These are phyloP conservation scores for Scleroderma bovista DNA, from an alignment of 768 basidiomycete genomes.

Conservation along the genomic window DNA sequence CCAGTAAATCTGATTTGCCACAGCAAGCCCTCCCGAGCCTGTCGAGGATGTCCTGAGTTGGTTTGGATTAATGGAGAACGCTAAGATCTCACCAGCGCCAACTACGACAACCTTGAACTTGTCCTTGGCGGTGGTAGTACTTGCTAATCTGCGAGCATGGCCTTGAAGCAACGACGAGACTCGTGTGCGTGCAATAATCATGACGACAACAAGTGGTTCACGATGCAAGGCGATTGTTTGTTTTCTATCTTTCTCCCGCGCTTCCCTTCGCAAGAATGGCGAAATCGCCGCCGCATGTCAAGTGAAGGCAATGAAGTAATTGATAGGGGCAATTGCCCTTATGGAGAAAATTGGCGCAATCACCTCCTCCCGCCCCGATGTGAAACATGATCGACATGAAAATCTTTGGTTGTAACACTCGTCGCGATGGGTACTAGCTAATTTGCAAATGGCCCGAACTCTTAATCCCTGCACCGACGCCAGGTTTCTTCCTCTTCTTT, in stretches of 20 bases:
- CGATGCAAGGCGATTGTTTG: background rate
- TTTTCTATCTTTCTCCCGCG: too few relatives aligned
- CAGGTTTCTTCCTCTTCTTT: background rate
- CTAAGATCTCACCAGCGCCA: conserved; percentile 63
- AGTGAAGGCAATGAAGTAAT: background rate
- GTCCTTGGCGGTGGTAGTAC: conserved; percentile 29
- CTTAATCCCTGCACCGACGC: background rate
- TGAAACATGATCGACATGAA: too few relatives aligned
- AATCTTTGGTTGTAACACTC: too few relatives aligned
- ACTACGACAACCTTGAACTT: conserved; percentile 83
- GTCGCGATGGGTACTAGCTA: too few relatives aligned
- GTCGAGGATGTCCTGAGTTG: conserved; percentile 8
- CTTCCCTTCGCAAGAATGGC: conserved; percentile 1
- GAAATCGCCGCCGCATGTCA: background rate
- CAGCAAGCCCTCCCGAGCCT: conserved; percentile 80
- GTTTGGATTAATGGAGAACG: background rate
- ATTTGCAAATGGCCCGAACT: background rate
- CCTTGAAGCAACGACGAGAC: conserved; percentile 5
- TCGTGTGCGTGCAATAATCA: conserved; percentile 10
- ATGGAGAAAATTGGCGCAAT: background rate
- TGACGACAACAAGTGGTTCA: conserved; percentile 7
- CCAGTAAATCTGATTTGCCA: conserved; percentile 84
- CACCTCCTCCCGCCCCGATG: background rate
- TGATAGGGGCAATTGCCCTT: background rate
- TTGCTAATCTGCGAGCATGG: conserved; percentile 3